phyloP scores from a whole-genome alignment of 2,329 filamentous ascomycete genomes.

The Penicillium rolfsii region DNA sequence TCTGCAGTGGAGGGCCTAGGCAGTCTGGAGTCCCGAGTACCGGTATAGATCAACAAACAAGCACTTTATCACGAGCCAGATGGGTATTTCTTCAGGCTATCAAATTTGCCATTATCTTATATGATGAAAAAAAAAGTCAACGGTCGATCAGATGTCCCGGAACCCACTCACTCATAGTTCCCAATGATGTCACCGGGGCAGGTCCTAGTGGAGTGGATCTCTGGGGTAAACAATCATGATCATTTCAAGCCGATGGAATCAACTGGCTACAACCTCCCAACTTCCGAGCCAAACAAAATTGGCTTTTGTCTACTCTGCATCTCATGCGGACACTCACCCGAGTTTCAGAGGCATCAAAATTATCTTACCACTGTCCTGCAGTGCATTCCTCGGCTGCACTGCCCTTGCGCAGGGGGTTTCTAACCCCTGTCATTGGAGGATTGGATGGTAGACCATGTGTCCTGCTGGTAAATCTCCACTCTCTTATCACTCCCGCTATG shows the following conservation, averaged over 20 bases:
- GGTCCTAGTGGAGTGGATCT: not conserved
- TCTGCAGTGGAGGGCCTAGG: not conserved
- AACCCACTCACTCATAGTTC: too few relatives aligned
- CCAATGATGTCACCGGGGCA: not conserved
- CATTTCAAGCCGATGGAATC: not conserved
- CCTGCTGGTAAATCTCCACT: not conserved
- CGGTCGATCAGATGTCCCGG: not conserved
- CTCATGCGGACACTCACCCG: not conserved
- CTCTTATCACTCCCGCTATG: not conserved
- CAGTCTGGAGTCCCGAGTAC: not conserved
- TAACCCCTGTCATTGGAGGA: not conserved
- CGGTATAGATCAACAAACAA: not conserved
- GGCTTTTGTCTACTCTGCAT: not conserved
- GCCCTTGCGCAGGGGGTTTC: not conserved
- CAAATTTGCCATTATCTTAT: not conserved
- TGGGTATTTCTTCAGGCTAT: not conserved
- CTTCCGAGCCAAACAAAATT: not conserved
- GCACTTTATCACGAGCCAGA: not conserved
- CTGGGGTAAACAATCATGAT: not conserved
- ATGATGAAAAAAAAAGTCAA: not conserved
- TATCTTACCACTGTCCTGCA: not conserved
- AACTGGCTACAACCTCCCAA: not conserved
- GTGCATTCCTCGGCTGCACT: not conserved
- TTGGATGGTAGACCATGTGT: not conserved
- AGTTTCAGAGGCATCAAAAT: not conserved